phyloP scores from a whole-genome alignment of 2,329 filamentous ascomycete species.

The Calonectria henricotiae region DNA sequence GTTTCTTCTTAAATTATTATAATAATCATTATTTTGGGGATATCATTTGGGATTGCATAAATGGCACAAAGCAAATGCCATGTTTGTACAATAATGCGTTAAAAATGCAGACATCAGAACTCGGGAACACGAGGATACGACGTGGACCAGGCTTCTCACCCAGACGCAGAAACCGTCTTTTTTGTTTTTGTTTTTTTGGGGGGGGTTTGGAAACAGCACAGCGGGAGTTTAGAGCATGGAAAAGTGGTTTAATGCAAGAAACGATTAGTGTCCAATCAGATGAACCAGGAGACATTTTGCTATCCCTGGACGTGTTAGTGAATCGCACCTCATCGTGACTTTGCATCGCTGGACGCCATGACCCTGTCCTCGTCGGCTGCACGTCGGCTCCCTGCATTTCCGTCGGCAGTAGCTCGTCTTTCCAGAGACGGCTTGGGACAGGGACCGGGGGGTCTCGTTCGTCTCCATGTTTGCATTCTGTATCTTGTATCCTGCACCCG shows the following conservation, averaged over 20 bases:
- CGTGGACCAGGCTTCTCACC: not conserved
- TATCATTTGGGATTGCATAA: not conserved
- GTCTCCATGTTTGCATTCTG: too few relatives aligned
- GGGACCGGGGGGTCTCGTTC: not conserved
- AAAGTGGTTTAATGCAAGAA: not conserved
- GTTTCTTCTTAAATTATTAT: not conserved
- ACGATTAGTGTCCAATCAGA: constrained; percentile 11
- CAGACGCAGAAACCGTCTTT: not conserved
- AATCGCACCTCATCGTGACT: constrained; percentile 10
- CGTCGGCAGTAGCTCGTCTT: constrained; percentile 7
- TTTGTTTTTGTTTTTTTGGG: not conserved
- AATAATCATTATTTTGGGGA: too few relatives aligned
- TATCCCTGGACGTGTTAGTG: constrained; percentile 4
- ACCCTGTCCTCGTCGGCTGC: constrained; percentile 21
- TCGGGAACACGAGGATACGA: not conserved
- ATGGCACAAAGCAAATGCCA: constrained; percentile 3
- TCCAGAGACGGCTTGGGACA: not conserved
- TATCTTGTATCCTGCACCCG: not conserved
- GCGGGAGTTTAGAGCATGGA: not conserved
- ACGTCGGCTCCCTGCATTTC: constrained; percentile 27
- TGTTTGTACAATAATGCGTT: constrained; percentile 14
- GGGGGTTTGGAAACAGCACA: not conserved
- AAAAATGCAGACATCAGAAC: not conserved
- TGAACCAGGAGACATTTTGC: not conserved
- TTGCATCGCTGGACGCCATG: not conserved